phyloP scores from a whole-genome alignment of 495 filamentous ascomycete species.

The Penicillium dipodomyicola region DNA sequence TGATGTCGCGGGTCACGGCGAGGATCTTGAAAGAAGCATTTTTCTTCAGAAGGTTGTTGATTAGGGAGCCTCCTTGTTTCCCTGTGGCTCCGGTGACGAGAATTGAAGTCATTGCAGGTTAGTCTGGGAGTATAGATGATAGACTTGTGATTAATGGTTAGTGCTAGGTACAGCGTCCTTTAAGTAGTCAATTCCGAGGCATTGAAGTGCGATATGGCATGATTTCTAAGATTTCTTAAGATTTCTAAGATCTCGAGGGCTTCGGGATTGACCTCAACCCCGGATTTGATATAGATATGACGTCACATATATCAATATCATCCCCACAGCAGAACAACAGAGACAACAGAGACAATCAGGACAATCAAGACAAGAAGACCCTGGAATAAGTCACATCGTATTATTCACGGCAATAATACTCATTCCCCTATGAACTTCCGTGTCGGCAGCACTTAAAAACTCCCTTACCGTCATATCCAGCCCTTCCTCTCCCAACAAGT shows the following conservation, averaged over 20 bases:
- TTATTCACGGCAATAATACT: slow-evolving; percentile 55
- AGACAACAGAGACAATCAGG: neutral
- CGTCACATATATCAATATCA: slow-evolving; percentile 1
- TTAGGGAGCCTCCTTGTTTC: slow-evolving; percentile 63
- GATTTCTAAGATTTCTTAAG: neutral
- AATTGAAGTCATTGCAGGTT: slow-evolving; percentile 31
- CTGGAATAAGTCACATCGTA: neutral
- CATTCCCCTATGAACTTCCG: slow-evolving; percentile 57
- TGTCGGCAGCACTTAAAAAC: slow-evolving; percentile 56
- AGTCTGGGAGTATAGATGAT: neutral
- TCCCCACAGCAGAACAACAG: neutral
- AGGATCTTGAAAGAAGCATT: slow-evolving; percentile 58
- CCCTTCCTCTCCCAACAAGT: slow-evolving; percentile 66
- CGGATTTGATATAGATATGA: neutral
- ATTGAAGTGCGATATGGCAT: neutral
- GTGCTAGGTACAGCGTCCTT: neutral
- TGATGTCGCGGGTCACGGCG: slow-evolving; percentile 62
- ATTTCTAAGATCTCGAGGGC: neutral
- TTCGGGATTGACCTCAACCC: slow-evolving; percentile 4
- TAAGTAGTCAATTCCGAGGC: neutral
- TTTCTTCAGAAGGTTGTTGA: slow-evolving; percentile 53
- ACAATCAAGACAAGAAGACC: too few relatives aligned
- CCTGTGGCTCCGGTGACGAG: slow-evolving; percentile 67
- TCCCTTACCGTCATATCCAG: slow-evolving; percentile 59
- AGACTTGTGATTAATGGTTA: neutral